Evolutionary conservation across 371 early-diverging fungal species (phyloP).

Genomic region (Racocetra persica): DNA sequence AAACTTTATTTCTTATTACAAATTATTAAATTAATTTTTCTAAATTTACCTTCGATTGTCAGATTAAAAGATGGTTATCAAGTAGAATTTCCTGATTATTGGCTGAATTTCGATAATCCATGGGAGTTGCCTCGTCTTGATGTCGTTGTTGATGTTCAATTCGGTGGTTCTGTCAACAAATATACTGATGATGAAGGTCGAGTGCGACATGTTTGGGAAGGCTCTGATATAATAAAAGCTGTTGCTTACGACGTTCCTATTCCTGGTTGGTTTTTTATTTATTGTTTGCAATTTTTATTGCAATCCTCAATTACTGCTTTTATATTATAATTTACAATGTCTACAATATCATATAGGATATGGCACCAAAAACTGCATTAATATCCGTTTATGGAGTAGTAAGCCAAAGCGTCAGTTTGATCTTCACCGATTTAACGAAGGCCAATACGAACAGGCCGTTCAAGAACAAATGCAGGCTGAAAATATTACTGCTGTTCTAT

Average conservation of each 20-base stretch:
- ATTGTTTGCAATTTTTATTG: not conserved
- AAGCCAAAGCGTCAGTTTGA: conserved; percentile 83
- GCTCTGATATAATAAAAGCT: conserved; percentile 82
- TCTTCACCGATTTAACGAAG: conserved; percentile 86
- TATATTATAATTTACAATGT: not conserved
- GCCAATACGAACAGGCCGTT: conserved; percentile 89
- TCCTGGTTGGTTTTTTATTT: conserved; percentile 59
- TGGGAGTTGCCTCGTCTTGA: conserved; percentile 94
- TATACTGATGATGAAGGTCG: conserved; percentile 51
- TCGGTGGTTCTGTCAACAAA: conserved; percentile 82
- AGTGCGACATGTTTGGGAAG: conserved; percentile 80
- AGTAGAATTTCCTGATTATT: conserved; percentile 90
- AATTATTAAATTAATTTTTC: not conserved
- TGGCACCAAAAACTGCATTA: conserved; percentile 85
- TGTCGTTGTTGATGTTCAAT: conserved; percentile 82
- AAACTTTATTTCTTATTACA: not conserved
- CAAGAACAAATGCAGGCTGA: conserved; percentile 88
- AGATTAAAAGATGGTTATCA: conserved; percentile 91
- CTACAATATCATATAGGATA: conserved; percentile 52
- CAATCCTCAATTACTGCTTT: not conserved
- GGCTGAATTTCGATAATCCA: conserved; percentile 87
- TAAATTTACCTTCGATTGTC: not conserved
- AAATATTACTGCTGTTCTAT: conserved; percentile 90
- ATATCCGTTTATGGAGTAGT: conserved; percentile 92
- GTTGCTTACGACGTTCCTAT: conserved; percentile 94